Evolutionary conservation across 1,139 yeast species (phyloP).

Genomic region (Candida buenavistaensis): DNA sequence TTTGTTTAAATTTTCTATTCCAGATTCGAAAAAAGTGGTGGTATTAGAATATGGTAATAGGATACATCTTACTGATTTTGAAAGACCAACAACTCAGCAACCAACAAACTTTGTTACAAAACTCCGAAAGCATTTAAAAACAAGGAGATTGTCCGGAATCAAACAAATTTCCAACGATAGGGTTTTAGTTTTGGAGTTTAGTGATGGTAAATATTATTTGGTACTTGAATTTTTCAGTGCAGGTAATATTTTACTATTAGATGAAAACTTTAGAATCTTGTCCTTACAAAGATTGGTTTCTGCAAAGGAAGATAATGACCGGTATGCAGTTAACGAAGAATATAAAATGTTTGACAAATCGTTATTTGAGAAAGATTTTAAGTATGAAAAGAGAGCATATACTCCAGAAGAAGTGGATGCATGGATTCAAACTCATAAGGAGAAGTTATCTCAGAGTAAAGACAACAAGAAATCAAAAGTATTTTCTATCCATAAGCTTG

Average conservation of each 20-base stretch:
- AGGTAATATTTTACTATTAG: slow-evolving; percentile 82
- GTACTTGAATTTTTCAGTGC: slow-evolving; percentile 94
- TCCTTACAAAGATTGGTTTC: slow-evolving; percentile 77
- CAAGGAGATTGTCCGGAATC: slow-evolving; percentile 72
- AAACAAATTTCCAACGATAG: slow-evolving; percentile 79
- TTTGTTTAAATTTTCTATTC: slow-evolving; percentile 75
- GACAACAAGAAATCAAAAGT: slow-evolving; percentile 44
- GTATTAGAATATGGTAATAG: slow-evolving; percentile 88
- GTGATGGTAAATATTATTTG: slow-evolving; percentile 75
- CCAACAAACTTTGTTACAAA: slow-evolving; percentile 88
- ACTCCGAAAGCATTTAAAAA: slow-evolving; percentile 80
- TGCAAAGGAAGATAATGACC: slow-evolving; percentile 62
- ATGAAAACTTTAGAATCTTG: slow-evolving; percentile 64
- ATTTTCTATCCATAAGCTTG: slow-evolving; percentile 66
- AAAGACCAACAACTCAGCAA: slow-evolving; percentile 73
- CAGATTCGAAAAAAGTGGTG: slow-evolving; percentile 75
- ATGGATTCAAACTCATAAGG: slow-evolving; percentile 52
- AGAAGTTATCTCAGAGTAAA: slow-evolving; percentile 18
- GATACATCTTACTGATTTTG: slow-evolving; percentile 75
- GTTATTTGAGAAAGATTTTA: slow-evolving; percentile 9
- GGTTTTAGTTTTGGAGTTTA: slow-evolving; percentile 74
- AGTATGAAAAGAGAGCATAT: slow-evolving; percentile 18
- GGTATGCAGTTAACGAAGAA: slow-evolving; percentile 70
- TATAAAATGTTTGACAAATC: slow-evolving; percentile 60
- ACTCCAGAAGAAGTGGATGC: slow-evolving; percentile 34